A percentile compares a stretch with the other conserved stretches of the same genome.
phyloP scores from a whole-genome alignment of 2,329 filamentous ascomycete genomes.

The Exophiala spinifera region DNA sequence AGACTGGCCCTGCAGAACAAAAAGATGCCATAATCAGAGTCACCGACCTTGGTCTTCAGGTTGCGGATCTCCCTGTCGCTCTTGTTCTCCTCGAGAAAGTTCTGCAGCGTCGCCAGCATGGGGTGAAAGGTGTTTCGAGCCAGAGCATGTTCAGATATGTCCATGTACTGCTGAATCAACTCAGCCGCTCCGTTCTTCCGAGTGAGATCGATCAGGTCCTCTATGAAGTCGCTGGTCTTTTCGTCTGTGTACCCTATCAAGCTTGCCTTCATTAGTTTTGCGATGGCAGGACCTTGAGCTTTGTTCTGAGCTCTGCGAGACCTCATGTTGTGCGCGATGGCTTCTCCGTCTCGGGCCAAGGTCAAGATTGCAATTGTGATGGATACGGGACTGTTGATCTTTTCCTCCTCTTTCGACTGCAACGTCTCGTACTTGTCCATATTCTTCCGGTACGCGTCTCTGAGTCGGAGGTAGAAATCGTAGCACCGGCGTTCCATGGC shows the following conservation, averaged over 20 bases:
- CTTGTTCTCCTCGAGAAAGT: background rate
- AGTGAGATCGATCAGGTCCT: background rate
- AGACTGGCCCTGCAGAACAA: background rate
- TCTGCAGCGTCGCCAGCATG: background rate
- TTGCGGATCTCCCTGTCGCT: background rate
- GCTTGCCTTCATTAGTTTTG: background rate
- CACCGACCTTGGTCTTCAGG: background rate
- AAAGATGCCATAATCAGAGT: background rate
- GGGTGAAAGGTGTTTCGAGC: background rate
- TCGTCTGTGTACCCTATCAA: background rate
- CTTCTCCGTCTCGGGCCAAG: background rate
- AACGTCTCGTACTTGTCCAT: background rate
- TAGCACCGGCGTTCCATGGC: conserved; percentile 2
- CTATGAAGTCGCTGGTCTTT: background rate
- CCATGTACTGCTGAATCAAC: background rate
- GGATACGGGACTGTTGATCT: background rate
- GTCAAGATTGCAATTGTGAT: background rate
- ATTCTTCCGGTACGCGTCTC: background rate
- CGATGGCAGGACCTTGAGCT: background rate
- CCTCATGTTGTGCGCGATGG: background rate
- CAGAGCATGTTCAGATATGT: background rate
- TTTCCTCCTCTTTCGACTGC: no score
- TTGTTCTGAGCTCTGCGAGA: background rate
- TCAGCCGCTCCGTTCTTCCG: background rate
- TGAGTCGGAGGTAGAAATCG: background rate